phyloP scores from a whole-genome alignment of 768 basidiomycete genomes.

The Tulasnella sp. region DNA sequence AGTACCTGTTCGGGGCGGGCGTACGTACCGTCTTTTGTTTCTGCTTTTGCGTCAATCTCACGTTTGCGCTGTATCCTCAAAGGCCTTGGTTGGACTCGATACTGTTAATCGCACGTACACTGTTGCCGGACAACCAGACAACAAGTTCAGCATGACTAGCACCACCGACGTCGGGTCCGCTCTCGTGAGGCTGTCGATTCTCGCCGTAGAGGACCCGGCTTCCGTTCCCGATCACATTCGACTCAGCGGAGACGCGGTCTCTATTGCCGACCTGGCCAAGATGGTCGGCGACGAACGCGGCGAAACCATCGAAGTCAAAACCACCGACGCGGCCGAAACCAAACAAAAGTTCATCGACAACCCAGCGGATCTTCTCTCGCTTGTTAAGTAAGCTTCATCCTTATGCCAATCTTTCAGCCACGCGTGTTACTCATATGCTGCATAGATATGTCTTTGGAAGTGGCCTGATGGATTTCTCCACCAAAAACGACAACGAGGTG shows the following conservation, averaged over 20 bases:
- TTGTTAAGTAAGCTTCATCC: neutral
- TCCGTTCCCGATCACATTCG: conserved; percentile 17
- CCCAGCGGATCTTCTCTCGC: neutral
- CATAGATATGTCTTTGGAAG: neutral
- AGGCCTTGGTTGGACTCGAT: conserved; percentile 19
- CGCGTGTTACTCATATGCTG: neutral
- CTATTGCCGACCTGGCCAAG: neutral
- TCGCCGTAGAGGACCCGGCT: conserved; percentile 1
- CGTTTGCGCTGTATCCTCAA: neutral
- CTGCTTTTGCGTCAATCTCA: neutral
- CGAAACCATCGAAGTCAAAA: conserved; percentile 6
- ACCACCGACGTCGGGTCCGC: conserved; percentile 16
- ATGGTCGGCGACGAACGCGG: conserved; percentile 5
- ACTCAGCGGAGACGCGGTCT: conserved; percentile 5
- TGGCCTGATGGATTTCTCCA: conserved; percentile 13
- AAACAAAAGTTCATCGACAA: neutral
- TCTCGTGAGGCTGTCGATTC: neutral
- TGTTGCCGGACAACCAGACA: neutral
- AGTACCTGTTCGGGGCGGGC: conserved; percentile 5
- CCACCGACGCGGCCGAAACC: neutral
- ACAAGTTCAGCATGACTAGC: conserved; percentile 7
- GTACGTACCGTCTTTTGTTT: neutral
- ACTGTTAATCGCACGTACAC: conserved; percentile 3
- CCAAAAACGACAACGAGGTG: conserved; percentile 22
- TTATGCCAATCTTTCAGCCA: neutral